These are phyloP conservation scores for Circinella minor DNA, from an alignment of 371 early-diverging fungal species.

Conservation along the genomic window DNA sequence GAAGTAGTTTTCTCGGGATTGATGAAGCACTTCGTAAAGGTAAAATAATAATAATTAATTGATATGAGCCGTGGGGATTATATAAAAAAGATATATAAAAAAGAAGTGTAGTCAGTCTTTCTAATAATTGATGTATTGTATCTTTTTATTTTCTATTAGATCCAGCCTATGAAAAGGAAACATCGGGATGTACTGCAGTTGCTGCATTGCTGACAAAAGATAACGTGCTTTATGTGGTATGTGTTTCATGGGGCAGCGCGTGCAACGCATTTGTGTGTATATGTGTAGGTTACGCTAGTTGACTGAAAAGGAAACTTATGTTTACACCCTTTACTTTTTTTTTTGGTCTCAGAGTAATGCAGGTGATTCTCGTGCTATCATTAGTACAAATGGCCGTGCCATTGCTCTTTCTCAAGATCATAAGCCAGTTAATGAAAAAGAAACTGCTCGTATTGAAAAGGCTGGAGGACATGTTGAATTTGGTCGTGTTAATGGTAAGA, in stretches of 20 bases:
- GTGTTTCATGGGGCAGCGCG: constrained; percentile 17
- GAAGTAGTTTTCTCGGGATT: constrained; percentile 79
- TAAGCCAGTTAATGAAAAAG: constrained; percentile 85
- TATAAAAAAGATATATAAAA: neutral
- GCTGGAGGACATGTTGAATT: constrained; percentile 96
- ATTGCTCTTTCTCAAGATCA: constrained; percentile 90
- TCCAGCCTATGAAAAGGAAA: constrained; percentile 68
- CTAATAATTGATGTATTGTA: neutral
- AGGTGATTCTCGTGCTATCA: constrained; percentile 93
- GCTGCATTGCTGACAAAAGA: constrained; percentile 77
- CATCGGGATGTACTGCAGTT: constrained; percentile 97
- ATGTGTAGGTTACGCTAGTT: constrained; percentile 2
- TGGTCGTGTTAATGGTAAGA: constrained; percentile 92
- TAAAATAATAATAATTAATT: constrained; percentile 23
- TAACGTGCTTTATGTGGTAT: constrained; percentile 50
- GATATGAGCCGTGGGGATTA: neutral
- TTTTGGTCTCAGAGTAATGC: constrained; percentile 75
- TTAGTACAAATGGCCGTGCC: constrained; percentile 76
- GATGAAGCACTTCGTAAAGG: constrained; percentile 80
- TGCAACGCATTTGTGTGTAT: neutral
- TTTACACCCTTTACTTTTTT: no score
- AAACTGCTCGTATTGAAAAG: constrained; percentile 78
- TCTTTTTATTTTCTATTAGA: constrained; percentile 53
- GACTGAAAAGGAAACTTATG: constrained; percentile 13
- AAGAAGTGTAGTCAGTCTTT: no score